Evolutionary conservation across 345 rosid species (phyloP), one percentile per base, ranked within the genome.

Genomic region (Populus nigra): DNA sequence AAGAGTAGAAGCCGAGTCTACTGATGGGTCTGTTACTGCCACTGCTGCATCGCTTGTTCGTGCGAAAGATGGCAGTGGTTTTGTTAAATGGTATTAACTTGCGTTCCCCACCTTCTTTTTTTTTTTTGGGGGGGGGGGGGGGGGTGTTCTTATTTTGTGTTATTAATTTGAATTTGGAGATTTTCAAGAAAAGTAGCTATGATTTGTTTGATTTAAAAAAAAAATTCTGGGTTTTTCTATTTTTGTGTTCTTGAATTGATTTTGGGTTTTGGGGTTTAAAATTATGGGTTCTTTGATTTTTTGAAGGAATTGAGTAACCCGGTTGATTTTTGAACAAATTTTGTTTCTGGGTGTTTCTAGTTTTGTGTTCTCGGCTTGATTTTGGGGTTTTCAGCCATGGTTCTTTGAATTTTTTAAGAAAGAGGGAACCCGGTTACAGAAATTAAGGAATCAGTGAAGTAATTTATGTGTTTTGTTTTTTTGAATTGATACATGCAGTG

Each of bases 31-130:
- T 31, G 2, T 27, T 17, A 15, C 39, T 23, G 20, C 81, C n/a
- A 33, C 82, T 68, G 39, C 84, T n/a, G 35, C 35, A 3, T 81
- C 90, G 66, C 83, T 96, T 70, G 79, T 91, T 20, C 94, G 99
- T 5, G 96, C 88, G 71, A 92, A 73, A 82, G 93, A 89, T 65
- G 98, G 98, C 80, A 93, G 97, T 22, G 98, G 97, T 73, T 96
- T 96, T 57, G 83, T 90, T 73, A 79, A 82, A 76, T 96, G 99
- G 99, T 96, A 75, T 3, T 72, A 8, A 35, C 33, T 59, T 71
- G 50, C 55, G 9, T 35, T 71, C 25, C 20, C 16, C 4, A 0
- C 4, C 4, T 59, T n/a, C 31, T 38, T 33, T 1, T 41, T 15
- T 23, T 11, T 11, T 31, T 0, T 27, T 69, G 25, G 25, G 25